A percentile compares a stretch with the other conserved stretches of the same genome.
Evolutionary conservation across 768 basidiomycete genomes (phyloP).

Genomic region (Kwoniella europaea): DNA sequence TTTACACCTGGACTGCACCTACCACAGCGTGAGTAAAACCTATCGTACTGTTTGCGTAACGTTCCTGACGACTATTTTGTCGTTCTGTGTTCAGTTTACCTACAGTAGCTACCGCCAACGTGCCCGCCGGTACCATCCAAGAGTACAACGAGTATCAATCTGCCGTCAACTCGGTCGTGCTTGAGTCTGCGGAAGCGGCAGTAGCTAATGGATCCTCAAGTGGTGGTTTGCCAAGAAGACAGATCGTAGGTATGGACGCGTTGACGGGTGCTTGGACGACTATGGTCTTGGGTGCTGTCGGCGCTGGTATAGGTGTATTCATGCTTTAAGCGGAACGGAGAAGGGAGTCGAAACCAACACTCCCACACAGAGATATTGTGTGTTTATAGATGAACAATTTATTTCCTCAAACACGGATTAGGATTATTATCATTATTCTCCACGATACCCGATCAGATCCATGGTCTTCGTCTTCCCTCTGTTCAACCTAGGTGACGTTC

Average conservation of each 20-base stretch:
- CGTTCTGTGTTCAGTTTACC: conserved; percentile 23
- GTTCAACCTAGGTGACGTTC: neutral
- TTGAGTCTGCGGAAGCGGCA: conserved; percentile 31
- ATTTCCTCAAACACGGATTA: neutral
- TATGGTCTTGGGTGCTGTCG: conserved; percentile 25
- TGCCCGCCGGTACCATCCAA: conserved; percentile 44
- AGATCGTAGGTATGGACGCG: conserved; percentile 1
- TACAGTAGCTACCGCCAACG: conserved; percentile 43
- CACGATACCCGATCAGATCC: too few relatives aligned
- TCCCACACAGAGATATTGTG: too few relatives aligned
- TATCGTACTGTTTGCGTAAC: too few relatives aligned
- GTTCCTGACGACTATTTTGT: neutral
- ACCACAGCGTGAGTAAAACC: conserved; percentile 36
- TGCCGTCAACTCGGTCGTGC: conserved; percentile 42
- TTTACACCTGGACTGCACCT: conserved; percentile 46
- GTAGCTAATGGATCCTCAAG: conserved; percentile 6
- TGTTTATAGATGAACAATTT: too few relatives aligned
- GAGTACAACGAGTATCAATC: conserved; percentile 46
- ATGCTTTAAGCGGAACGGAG: conserved; percentile 7
- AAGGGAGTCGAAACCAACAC: too few relatives aligned
- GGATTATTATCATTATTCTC: neutral
- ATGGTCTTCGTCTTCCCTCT: too few relatives aligned
- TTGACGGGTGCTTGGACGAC: conserved; percentile 21
- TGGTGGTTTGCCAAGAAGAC: conserved; percentile 3
- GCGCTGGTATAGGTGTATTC: conserved; percentile 22